A percentile compares a stretch with the other conserved stretches of the same genome.
These are phyloP conservation scores for Chlorella sp. DNA, from an alignment of 139 green algal genomes.

Conservation along the genomic window DNA sequence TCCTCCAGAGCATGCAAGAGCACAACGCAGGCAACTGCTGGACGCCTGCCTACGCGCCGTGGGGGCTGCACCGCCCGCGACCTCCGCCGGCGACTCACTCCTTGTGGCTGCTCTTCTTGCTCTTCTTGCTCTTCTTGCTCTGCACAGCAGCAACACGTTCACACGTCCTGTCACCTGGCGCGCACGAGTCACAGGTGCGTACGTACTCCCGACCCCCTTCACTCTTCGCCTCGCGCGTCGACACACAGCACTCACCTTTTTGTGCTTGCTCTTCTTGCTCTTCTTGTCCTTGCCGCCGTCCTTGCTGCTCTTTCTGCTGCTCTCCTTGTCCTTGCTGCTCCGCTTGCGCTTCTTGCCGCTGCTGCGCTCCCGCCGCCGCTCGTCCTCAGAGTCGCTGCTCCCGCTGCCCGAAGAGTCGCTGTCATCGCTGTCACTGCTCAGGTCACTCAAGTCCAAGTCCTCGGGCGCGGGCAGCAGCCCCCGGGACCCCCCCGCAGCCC, in stretches of 20 bases:
- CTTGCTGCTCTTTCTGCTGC: constrained; percentile 3
- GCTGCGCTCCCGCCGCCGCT: constrained; percentile 19
- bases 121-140: no score
- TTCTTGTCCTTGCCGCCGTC: constrained; percentile 15
- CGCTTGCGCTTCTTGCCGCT: constrained; percentile 28
- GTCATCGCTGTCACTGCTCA: constrained; percentile 12
- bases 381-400: neutral
- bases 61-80: no score
- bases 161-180: no score
- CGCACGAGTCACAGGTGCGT: no score
- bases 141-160: no score
- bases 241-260: constrained; percentile 10
- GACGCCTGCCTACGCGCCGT: no score
- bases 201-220: no score
- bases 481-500: constrained; percentile 18
- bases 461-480: constrained; percentile 18
- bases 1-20: no score
- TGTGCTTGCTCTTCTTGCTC: neutral
- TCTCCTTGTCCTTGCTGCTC: constrained; percentile 2
- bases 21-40: no score
- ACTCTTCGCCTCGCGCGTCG: no score
- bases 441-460: constrained; percentile 21
- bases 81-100: no score
- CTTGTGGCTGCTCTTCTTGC: no score
- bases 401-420: constrained; percentile 13